A percentile compares a stretch with the other conserved stretches of the same genome.
phyloP scores from a whole-genome alignment of 495 filamentous ascomycete genomes.

The Recurvomyces mirabilis region DNA sequence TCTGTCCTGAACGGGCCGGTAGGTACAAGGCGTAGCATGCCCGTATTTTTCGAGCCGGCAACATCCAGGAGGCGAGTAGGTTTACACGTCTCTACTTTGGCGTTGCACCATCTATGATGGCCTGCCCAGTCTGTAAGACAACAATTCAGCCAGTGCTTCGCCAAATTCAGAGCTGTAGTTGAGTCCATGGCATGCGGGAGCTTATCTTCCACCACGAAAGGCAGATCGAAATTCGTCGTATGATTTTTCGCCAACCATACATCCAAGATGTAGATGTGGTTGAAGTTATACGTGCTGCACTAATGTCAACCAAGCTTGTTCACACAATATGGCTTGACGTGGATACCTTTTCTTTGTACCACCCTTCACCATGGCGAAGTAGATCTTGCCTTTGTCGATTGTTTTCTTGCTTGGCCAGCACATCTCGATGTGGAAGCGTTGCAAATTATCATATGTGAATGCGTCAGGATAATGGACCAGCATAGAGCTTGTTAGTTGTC shows the following conservation, averaged over 20 bases:
- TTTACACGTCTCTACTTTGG: neutral
- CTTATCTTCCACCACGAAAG: neutral
- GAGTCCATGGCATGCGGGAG: neutral
- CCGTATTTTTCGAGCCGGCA: neutral
- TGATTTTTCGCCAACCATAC: neutral
- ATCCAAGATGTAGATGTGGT: neutral
- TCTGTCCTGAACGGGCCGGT: neutral
- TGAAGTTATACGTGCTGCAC: neutral
- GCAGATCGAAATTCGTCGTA: neutral
- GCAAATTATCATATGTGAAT: neutral
- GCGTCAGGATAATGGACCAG: neutral
- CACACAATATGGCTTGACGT: neutral
- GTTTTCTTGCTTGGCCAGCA: neutral
- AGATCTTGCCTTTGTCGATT: neutral
- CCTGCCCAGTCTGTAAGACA: neutral
- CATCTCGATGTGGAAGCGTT: neutral
- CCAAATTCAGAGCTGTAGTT: neutral
- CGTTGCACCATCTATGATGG: neutral
- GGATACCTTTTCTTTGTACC: neutral
- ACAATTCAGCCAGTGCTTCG: neutral
- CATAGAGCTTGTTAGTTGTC: neutral
- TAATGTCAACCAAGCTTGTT: neutral
- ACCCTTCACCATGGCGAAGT: neutral
- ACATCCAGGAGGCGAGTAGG: neutral
- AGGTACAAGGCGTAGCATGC: neutral